A percentile compares a stretch with the other conserved stretches of the same genome.
These are phyloP conservation scores for Aphelidium insulamus DNA, from an alignment of 371 early-diverging fungal species.

Conservation along the genomic window DNA sequence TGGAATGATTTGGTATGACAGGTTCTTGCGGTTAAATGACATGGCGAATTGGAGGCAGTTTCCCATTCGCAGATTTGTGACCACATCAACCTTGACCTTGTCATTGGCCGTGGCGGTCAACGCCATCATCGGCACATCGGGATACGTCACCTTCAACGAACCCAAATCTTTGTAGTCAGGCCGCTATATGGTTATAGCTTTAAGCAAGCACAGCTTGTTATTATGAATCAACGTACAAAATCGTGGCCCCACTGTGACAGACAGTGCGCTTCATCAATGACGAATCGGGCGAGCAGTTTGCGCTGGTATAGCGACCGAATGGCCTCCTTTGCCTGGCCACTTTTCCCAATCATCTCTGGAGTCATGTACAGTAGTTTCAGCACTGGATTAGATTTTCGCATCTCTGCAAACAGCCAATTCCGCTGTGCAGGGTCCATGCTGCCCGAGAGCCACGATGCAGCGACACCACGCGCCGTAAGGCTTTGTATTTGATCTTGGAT, in stretches of 20 bases:
- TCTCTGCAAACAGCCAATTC: slow-evolving; percentile 27
- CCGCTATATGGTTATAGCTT: too few relatives aligned
- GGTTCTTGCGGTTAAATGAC: slow-evolving; percentile 75
- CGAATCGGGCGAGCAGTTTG: slow-evolving; percentile 58
- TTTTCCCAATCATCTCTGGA: slow-evolving; percentile 76
- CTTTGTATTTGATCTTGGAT: slow-evolving; percentile 94
- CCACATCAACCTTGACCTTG: slow-evolving; percentile 58
- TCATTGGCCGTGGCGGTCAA: slow-evolving; percentile 95
- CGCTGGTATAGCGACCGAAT: slow-evolving; percentile 32
- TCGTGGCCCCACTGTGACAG: slow-evolving; percentile 95
- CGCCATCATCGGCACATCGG: slow-evolving; percentile 84
- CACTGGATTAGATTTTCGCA: slow-evolving; percentile 14
- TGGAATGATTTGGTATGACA: slow-evolving; percentile 57
- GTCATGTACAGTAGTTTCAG: slow-evolving; percentile 76
- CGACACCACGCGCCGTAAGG: slow-evolving; percentile 49
- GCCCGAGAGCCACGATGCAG: slow-evolving; percentile 53
- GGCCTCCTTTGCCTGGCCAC: slow-evolving; percentile 27
- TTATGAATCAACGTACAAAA: too few relatives aligned
- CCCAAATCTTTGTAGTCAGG: slow-evolving; percentile 57
- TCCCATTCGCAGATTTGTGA: slow-evolving; percentile 37
- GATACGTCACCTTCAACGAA: slow-evolving; percentile 31
- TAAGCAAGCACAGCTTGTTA: too few relatives aligned
- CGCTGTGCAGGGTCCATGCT: slow-evolving; percentile 22
- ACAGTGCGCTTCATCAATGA: slow-evolving; percentile 98
- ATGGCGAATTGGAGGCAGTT: slow-evolving; percentile 45